Base-by-base conservation (phyloP, 2,329 filamentous ascomycete species). In the Phialocephala subalpina region DNA sequence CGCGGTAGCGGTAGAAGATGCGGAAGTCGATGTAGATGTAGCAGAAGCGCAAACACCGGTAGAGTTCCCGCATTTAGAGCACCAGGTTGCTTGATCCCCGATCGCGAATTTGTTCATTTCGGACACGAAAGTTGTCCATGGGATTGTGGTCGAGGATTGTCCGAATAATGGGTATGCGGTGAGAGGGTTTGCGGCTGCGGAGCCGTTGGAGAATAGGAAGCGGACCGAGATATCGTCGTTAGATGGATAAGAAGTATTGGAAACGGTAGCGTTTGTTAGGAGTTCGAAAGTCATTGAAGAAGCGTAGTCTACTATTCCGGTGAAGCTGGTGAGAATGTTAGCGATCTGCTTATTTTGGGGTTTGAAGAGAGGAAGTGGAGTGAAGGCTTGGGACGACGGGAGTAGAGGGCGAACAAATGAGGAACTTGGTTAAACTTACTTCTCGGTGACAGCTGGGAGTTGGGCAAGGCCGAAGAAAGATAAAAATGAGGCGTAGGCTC, bases 291-390 rank as follows among this genome's bases (percentile, higher is more conserved):
- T 84, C 86, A 97, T 93, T 69, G 88, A 88, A 2, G 90, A 91
- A 5, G 93, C 93, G 74, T 97, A 97, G 80, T 94, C 90, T n/a
- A 90, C 88, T 14, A 97, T 82, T 62, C 92, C 92, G 66, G 81
- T 88, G 81, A 97, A 97, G 77, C 29, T 33, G 29, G 9, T 33
- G 4, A 33, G 29, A 33, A 5, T 33, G 9, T 33, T 33, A 33
- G 29, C 9, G 9, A 5, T 33, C 9, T 33, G 29, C 4, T 33
- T 33, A n/a, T 33, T 33, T 33, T 33, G 29, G 9, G 9, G 29
- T 33, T 5, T 4, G 9, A 9, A 33, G 9, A 4, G 29, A 33
- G 29, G 29, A 33, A 5, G 9, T 33, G 9, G 29, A 5, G 4
- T 9, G 29, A 33, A 33, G 9, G 29, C 9, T 33, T 33, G 4